Percentiles rank a stretch among this genome's conserved stretches.
phyloP scores from a whole-genome alignment of 208 protist species.

The Trypanosoma avium region DNA sequence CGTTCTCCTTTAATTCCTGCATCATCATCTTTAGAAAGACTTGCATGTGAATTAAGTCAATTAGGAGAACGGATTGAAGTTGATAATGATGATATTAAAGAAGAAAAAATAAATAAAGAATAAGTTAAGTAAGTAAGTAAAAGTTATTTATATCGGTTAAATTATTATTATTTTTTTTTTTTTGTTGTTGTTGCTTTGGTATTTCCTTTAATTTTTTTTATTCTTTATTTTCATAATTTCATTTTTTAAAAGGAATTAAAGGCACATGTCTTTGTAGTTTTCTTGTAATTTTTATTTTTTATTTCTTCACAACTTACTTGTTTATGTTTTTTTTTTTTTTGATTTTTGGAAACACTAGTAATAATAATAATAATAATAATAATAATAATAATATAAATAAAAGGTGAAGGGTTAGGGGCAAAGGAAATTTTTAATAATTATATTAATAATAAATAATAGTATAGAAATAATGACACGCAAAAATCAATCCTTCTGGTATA shows the following conservation, averaged over 20 bases:
- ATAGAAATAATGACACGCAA: not conserved
- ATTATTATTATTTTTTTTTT: not conserved
- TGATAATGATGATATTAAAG: not conserved
- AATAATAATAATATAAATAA: too few species aligned
- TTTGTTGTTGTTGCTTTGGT: constrained; percentile 1
- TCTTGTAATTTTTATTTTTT: too few species aligned
- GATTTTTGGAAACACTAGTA: too few species aligned
- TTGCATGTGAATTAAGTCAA: constrained; percentile 13
- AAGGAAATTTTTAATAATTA: too few species aligned
- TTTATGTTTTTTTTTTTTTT: too few species aligned
- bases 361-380: too few species aligned
- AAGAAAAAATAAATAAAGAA: not conserved
- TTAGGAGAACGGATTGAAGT: constrained; percentile 10
- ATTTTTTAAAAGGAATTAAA: too few species aligned
- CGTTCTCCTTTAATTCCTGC: constrained; percentile 18
- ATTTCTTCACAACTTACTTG: too few species aligned
- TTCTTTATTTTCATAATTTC: too few species aligned
- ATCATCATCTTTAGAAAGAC: constrained; percentile 20
- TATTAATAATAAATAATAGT: too few species aligned
- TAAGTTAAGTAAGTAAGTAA: not conserved
- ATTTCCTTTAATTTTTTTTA: not conserved
- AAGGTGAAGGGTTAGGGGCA: too few species aligned
- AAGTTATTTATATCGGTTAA: not conserved
- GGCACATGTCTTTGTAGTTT: too few species aligned
- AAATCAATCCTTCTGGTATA: constrained; percentile 5